Evolutionary conservation across 2,329 filamentous ascomycete species (phyloP).

Genomic region (Ophiostoma perfectum): DNA sequence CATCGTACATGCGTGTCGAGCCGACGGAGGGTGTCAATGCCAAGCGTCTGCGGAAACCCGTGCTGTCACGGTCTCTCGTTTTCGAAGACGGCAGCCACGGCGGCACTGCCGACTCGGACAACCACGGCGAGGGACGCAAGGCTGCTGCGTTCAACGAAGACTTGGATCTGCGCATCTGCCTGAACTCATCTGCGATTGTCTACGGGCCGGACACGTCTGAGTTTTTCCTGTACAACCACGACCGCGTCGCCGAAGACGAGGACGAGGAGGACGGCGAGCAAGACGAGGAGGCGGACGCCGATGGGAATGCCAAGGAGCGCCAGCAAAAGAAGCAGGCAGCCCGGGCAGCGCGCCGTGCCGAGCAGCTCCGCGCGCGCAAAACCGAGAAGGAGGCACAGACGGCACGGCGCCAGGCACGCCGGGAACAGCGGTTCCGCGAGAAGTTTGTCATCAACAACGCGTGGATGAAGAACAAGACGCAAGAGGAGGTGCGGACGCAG

Average conservation of each 20-base stretch:
- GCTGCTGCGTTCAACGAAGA: conserved; percentile 60
- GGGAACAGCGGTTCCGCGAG: conserved; percentile 56
- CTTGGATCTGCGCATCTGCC: conserved; percentile 66
- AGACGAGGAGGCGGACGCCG: background rate
- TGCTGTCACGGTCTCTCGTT: conserved; percentile 63
- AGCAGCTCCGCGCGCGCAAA: conserved; percentile 27
- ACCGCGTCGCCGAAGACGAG: conserved; percentile 55
- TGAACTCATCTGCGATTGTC: conserved; percentile 74
- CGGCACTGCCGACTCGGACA: conserved; percentile 37
- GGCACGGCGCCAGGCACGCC: conserved; percentile 35
- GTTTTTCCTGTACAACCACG: conserved; percentile 66
- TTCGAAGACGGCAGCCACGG: conserved; percentile 12
- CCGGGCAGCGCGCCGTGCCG: conserved; percentile 19
- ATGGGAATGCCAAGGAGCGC: background rate
- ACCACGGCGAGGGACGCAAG: conserved; percentile 55
- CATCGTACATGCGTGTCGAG: conserved; percentile 81
- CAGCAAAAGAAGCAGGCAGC: conserved; percentile 12
- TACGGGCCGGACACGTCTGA: conserved; percentile 67
- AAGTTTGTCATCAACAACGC: conserved; percentile 77
- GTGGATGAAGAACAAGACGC: conserved; percentile 73
- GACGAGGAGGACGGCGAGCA: conserved; percentile 18
- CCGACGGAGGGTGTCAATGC: conserved; percentile 74
- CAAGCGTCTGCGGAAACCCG: conserved; percentile 59
- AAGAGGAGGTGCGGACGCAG: conserved; percentile 67
- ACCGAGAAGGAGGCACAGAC: conserved; percentile 47